These are phyloP conservation scores for Pichia sp. DNA, from an alignment of 1,139 yeast species.

Conservation along the genomic window DNA sequence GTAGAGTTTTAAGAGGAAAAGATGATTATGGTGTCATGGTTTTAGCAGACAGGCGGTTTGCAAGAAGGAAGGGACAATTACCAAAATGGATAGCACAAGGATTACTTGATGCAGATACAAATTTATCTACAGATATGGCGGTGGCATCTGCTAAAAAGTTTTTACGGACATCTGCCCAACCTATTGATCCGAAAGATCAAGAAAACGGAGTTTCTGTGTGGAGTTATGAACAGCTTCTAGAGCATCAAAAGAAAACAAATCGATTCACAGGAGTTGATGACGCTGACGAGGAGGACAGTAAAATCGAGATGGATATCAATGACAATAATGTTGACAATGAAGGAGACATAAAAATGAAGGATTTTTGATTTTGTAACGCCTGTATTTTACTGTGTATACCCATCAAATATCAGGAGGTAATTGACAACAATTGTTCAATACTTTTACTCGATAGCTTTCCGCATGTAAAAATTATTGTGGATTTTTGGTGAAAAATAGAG, in stretches of 20 bases:
- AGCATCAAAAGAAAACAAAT: conserved; percentile 40
- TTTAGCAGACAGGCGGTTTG: conserved; percentile 86
- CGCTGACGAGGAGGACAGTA: background rate
- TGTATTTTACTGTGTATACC: too few relatives aligned
- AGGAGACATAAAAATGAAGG: background rate
- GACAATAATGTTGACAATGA: background rate
- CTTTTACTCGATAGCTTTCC: too few relatives aligned
- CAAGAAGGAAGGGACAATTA: conserved; percentile 74
- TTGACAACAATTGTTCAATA: too few relatives aligned
- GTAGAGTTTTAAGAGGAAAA: conserved; percentile 93
- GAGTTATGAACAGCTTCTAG: conserved; percentile 64
- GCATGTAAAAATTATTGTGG: too few relatives aligned
- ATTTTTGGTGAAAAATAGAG: too few relatives aligned
- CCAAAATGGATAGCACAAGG: conserved; percentile 98
- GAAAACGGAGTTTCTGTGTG: conserved; percentile 87
- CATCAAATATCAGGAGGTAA: too few relatives aligned
- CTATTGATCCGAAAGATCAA: conserved; percentile 81
- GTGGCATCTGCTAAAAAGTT: conserved; percentile 90
- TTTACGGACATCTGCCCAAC: conserved; percentile 89
- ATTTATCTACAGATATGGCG: conserved; percentile 95
- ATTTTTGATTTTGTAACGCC: too few relatives aligned
- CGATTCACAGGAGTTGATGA: background rate
- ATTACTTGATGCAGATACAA: conserved; percentile 81
- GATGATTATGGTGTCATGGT: conserved; percentile 99
- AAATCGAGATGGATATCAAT: background rate